phyloP scores from a whole-genome alignment of 176 grass and related monocot genomes.

The Triticum aestivum region DNA sequence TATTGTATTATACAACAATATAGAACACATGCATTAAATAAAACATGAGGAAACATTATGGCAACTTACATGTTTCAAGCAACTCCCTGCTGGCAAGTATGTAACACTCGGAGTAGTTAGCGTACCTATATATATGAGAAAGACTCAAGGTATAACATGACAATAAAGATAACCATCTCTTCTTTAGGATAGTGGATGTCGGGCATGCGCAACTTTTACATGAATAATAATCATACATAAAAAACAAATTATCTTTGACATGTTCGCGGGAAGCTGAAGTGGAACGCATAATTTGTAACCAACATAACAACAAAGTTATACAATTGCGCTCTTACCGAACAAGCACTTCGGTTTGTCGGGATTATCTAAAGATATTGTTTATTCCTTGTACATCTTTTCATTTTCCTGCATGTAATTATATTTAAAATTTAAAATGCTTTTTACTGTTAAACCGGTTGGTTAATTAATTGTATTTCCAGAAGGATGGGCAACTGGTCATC shows the following conservation, averaged over 20 bases:
- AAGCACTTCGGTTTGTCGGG: background rate
- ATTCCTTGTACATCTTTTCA: background rate
- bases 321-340: background rate
- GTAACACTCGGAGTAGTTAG: background rate
- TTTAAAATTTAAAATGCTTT: background rate
- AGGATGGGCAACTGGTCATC: accelerated
- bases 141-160: background rate
- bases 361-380: background rate
- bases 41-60: background rate
- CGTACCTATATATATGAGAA: conserved; percentile 9
- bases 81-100: background rate
- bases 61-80: background rate
- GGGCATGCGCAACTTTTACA: background rate
- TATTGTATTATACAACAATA: background rate
- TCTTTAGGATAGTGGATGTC: background rate
- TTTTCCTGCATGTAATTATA: background rate
- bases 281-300: background rate
- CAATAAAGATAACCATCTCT: background rate
- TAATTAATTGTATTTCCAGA: background rate
- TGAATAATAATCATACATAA: background rate
- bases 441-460: background rate
- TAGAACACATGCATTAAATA: background rate
- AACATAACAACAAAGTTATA: background rate
- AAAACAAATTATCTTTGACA: background rate
- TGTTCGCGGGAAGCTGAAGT: background rate